A percentile compares a stretch with the other conserved stretches of the same genome.
Conservation (phyloP, 1,284 basidiomycete genomes). For the Ganoderma boninense region DNA sequence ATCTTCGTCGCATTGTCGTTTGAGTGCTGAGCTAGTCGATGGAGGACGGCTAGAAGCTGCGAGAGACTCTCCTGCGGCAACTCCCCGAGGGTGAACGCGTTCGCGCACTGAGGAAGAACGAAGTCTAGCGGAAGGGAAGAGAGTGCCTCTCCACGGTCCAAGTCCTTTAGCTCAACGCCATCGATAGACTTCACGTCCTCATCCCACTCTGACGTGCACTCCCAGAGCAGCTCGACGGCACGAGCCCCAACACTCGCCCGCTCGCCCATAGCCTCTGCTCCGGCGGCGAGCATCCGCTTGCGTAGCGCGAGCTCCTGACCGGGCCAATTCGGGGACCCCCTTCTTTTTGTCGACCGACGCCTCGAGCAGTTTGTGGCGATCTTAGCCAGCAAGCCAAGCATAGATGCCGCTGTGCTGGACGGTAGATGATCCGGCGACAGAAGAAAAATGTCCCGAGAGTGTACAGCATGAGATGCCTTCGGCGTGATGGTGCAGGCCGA, state of each 20-base stretch:
- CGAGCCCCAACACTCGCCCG: conserved; percentile 72
- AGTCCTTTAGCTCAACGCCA: conserved; percentile 56
- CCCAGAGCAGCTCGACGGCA: conserved; percentile 77
- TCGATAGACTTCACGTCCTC: conserved; percentile 49
- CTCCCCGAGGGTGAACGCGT: conserved; percentile 48
- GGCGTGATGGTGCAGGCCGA: conserved; percentile 92
- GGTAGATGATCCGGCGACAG: conserved; percentile 83
- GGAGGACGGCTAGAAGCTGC: conserved; percentile 71
- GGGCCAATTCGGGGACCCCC: conserved; percentile 49
- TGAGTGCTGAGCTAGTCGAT: conserved; percentile 66
- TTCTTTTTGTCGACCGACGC: conserved; percentile 30
- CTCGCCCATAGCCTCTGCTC: conserved; percentile 69
- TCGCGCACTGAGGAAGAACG: conserved; percentile 60
- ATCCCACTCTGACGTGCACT: conserved; percentile 72
- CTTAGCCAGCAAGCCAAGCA: conserved; percentile 78
- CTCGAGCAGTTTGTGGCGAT: conserved; percentile 58
- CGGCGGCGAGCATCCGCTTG: conserved; percentile 70
- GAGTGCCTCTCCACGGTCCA: conserved; percentile 36
- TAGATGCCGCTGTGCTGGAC: conserved; percentile 89
- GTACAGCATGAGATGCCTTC: conserved; percentile 84
- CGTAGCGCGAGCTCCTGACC: conserved; percentile 57
- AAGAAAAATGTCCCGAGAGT: conserved; percentile 88
- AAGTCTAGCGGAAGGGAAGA: conserved; percentile 61
- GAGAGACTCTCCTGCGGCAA: conserved; percentile 57
- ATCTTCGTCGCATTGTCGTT: conserved; percentile 64